These are phyloP conservation scores for Penicillium samsonianum DNA, from an alignment of 495 filamentous ascomycete species.

Conservation along the genomic window DNA sequence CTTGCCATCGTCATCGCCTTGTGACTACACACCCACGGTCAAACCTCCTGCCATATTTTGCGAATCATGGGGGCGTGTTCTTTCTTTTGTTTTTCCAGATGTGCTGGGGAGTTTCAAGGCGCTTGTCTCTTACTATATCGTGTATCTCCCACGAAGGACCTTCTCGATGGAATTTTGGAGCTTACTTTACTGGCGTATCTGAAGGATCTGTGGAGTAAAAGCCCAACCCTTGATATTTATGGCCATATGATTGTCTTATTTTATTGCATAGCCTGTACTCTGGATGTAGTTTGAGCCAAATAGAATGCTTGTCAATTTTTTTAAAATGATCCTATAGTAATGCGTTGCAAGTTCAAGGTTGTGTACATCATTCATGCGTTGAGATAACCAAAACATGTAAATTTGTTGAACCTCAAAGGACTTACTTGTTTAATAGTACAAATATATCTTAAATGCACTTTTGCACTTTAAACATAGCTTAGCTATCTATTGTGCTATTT, in stretches of 20 bases:
- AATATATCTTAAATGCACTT: neutral
- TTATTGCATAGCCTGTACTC: conserved; percentile 11
- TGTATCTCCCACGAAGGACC: conserved; percentile 24
- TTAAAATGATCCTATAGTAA: neutral
- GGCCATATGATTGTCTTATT: conserved; percentile 14
- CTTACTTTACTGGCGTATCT: conserved; percentile 23
- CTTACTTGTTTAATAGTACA: neutral
- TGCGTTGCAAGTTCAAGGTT: neutral
- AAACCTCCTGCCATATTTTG: conserved; percentile 18
- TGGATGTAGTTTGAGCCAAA: conserved; percentile 14
- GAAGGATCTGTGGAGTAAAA: conserved; percentile 26
- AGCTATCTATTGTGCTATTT: neutral
- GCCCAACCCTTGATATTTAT: conserved; percentile 25
- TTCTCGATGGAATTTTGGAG: conserved; percentile 30
- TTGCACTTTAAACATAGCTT: neutral
- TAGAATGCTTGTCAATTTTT: conserved; percentile 10
- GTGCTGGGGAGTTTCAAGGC: conserved; percentile 29
- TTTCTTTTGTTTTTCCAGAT: conserved; percentile 7
- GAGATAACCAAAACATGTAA: neutral
- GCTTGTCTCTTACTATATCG: conserved; percentile 21
- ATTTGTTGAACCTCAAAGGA: neutral
- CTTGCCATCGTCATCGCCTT: conserved; percentile 29
- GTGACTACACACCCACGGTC: conserved; percentile 25
- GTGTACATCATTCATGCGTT: neutral
- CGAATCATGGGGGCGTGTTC: conserved; percentile 11